These are phyloP conservation scores for Neonectria punicea DNA, from an alignment of 2,329 filamentous ascomycete genomes.

Conservation along the genomic window DNA sequence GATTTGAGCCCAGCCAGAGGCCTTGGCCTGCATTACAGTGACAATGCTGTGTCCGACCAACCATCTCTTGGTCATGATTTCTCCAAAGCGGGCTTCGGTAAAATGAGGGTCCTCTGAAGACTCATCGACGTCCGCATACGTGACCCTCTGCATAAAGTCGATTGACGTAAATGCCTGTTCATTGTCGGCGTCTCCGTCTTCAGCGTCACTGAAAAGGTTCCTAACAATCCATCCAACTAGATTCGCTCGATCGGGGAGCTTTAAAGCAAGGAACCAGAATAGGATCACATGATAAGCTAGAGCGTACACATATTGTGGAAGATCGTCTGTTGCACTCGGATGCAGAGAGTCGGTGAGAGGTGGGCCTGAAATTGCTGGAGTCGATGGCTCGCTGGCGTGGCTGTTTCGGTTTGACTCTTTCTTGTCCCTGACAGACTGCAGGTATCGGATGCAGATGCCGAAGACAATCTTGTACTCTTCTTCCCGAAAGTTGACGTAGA, in stretches of 20 bases:
- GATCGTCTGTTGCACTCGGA: slow-evolving; percentile 68
- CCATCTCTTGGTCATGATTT: slow-evolving; percentile 75
- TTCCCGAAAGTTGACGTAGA: slow-evolving; percentile 89
- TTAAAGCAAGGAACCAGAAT: slow-evolving; percentile 95
- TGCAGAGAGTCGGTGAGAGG: slow-evolving; percentile 35
- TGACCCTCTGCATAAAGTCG: slow-evolving; percentile 92
- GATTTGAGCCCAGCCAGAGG: slow-evolving; percentile 75
- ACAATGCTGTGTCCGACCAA: slow-evolving; percentile 79
- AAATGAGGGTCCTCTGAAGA: slow-evolving; percentile 75
- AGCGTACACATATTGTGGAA: slow-evolving; percentile 93
- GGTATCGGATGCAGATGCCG: slow-evolving; percentile 91
- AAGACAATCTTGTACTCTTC: slow-evolving; percentile 96
- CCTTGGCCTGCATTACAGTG: slow-evolving; percentile 76
- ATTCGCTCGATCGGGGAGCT: slow-evolving; percentile 82
- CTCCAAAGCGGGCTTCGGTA: slow-evolving; percentile 70
- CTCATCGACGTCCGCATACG: slow-evolving; percentile 87
- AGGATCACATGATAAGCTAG: slow-evolving; percentile 95
- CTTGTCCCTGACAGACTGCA: slow-evolving; percentile 85
- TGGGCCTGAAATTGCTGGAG: slow-evolving; percentile 37
- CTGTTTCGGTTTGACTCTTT: slow-evolving; percentile 60
- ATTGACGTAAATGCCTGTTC: slow-evolving; percentile 94
- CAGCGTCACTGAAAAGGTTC: slow-evolving; percentile 82
- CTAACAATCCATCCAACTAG: slow-evolving; percentile 92
- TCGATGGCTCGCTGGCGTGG: slow-evolving; percentile 55
- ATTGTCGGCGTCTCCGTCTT: slow-evolving; percentile 79